Evolutionary conservation across 1,284 basidiomycete genomes (phyloP).

Genomic region (Sanghuangporus weigelae): DNA sequence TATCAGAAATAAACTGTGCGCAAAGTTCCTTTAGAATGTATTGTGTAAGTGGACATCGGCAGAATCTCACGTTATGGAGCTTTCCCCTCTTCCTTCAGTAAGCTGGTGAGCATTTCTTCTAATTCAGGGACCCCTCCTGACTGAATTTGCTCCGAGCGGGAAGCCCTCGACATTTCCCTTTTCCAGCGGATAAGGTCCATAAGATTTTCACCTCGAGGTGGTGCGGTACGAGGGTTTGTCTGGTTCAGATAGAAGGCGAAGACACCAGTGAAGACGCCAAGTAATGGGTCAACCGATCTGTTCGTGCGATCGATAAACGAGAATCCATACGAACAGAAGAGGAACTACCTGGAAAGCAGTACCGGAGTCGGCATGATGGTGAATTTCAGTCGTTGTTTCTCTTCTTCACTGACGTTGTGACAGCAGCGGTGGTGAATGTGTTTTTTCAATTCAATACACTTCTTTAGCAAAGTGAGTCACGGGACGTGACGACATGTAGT

Average conservation of each 20-base stretch:
- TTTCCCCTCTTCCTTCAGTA: conserved; percentile 3
- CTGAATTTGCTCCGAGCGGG: neutral
- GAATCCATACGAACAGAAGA: no score
- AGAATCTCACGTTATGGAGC: neutral
- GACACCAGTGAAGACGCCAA: conserved; percentile 79
- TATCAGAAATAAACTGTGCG: no score
- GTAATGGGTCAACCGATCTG: conserved; percentile 64
- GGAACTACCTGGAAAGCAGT: conserved; percentile 6
- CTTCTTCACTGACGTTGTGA: no score
- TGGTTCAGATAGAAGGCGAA: conserved; percentile 84
- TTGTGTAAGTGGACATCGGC: no score
- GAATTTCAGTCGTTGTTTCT: neutral
- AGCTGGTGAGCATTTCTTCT: neutral
- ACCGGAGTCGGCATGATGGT: neutral
- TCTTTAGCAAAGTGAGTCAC: neutral
- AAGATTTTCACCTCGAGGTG: conserved; percentile 62
- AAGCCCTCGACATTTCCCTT: conserved; percentile 32
- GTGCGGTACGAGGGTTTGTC: conserved; percentile 74
- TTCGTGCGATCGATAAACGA: neutral
- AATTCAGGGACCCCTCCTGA: neutral
- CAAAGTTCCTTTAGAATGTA: no score
- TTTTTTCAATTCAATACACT: no score
- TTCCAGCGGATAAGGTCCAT: conserved; percentile 67
- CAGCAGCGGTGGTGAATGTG: no score
- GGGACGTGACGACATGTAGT: neutral